Conservation (phyloP, 805 yeast genomes). For the Candida germanica region DNA sequence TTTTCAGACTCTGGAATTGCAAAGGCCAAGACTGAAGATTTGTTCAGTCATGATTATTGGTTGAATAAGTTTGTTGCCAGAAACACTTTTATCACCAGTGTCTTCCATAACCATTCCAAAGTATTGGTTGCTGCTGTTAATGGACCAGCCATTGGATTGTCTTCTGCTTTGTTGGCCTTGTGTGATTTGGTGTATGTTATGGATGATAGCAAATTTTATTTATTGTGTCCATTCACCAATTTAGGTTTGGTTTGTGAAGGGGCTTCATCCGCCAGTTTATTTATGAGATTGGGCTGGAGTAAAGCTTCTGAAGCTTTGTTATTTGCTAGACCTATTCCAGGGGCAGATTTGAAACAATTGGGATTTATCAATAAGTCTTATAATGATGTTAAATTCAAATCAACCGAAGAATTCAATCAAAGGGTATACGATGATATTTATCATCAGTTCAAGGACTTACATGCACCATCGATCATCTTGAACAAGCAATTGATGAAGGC, state of each 20-base stretch:
- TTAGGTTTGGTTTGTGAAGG: slow-evolving; percentile 85
- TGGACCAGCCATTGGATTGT: slow-evolving; percentile 84
- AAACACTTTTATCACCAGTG: slow-evolving; percentile 64
- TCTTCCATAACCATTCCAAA: slow-evolving; percentile 68
- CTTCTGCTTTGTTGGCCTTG: slow-evolving; percentile 69
- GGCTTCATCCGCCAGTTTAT: slow-evolving; percentile 64
- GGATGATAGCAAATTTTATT: slow-evolving; percentile 51
- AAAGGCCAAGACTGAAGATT: slow-evolving; percentile 26
- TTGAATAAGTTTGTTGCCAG: slow-evolving; percentile 60
- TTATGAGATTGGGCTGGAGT: slow-evolving; percentile 68
- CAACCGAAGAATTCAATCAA: slow-evolving; percentile 43
- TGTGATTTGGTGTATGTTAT: slow-evolving; percentile 74
- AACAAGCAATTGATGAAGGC: slow-evolving; percentile 42
- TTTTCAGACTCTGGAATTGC: slow-evolving; percentile 40
- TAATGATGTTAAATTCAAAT: slow-evolving; percentile 30
- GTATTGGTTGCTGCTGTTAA: slow-evolving; percentile 70
- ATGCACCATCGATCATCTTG: slow-evolving; percentile 38
- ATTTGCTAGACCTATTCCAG: slow-evolving; percentile 61
- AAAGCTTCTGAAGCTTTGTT: slow-evolving; percentile 71
- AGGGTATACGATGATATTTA: slow-evolving; percentile 33
- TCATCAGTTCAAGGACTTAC: slow-evolving; percentile 39
- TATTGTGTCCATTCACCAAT: slow-evolving; percentile 76
- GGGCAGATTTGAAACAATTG: slow-evolving; percentile 50
- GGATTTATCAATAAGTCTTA: slow-evolving; percentile 66
- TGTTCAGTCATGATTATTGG: slow-evolving; percentile 46